Evolutionary conservation across 768 basidiomycete species (phyloP).

Genomic region (Boletus sensibilis): DNA sequence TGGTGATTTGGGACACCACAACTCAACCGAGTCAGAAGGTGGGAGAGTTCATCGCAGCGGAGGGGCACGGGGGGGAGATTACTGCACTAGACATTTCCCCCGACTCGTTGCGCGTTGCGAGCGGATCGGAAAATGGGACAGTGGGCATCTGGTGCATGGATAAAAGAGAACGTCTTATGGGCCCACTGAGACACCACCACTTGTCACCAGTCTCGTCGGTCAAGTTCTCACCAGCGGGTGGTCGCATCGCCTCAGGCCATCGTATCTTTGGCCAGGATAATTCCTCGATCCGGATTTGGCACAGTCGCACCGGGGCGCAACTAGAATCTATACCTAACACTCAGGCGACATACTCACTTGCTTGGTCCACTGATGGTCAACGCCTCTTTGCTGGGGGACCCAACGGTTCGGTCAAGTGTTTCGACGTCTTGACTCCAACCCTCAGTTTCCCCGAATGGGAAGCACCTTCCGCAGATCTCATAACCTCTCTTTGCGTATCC

Average conservation of each 20-base stretch:
- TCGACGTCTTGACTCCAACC: conserved; percentile 2
- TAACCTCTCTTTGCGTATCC: conserved; percentile 8
- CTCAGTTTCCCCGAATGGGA: not conserved
- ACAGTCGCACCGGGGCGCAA: conserved; percentile 5
- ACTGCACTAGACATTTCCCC: conserved; percentile 11
- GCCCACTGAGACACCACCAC: conserved; percentile 1
- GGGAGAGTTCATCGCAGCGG: not conserved
- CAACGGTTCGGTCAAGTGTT: conserved; percentile 11
- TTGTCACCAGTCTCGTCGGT: conserved; percentile 10
- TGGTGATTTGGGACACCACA: conserved; percentile 3
- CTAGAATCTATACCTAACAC: not conserved
- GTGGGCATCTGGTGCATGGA: conserved; percentile 4
- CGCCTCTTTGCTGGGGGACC: conserved; percentile 14
- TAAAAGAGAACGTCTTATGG: not conserved
- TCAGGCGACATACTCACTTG: conserved; percentile 6
- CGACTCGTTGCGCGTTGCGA: conserved; percentile 1
- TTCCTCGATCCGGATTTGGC: conserved; percentile 11
- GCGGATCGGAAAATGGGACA: conserved; percentile 2
- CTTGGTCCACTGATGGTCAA: conserved; percentile 18
- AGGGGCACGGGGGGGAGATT: not conserved
- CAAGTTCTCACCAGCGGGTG: conserved; percentile 19
- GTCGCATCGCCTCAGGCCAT: conserved; percentile 8
- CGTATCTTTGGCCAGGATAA: not conserved
- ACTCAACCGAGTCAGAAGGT: not conserved
- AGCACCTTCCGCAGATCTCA: not conserved